Percentiles rank a stretch among this genome's conserved stretches.
phyloP scores from a whole-genome alignment of 2,329 filamentous ascomycete species.

The Graphilbum sp. region DNA sequence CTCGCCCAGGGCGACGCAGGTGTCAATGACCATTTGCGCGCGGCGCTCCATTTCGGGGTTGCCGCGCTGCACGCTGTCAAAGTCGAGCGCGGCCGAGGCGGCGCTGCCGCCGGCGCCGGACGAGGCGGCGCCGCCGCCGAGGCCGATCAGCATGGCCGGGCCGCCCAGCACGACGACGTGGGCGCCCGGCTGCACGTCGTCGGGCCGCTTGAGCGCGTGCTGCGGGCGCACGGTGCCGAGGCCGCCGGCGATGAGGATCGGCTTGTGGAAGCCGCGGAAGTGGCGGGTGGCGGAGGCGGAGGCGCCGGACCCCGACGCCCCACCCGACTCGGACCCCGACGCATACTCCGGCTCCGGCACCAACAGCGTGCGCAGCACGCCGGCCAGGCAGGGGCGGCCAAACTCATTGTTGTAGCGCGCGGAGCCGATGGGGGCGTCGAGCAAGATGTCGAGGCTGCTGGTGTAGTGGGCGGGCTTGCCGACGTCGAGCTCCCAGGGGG shows the following conservation, averaged over 20 bases:
- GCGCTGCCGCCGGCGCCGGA: constrained; percentile 66
- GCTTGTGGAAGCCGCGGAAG: constrained; percentile 88
- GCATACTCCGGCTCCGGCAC: constrained; percentile 40
- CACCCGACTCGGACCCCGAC: too few relatives aligned
- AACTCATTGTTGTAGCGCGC: constrained; percentile 98
- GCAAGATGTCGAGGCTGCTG: constrained; percentile 90
- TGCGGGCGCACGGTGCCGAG: constrained; percentile 83
- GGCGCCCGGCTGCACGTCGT: constrained; percentile 69
- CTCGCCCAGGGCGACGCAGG: constrained; percentile 68
- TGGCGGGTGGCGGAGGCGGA: constrained; percentile 24
- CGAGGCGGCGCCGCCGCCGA: constrained; percentile 88
- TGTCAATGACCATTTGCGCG: constrained; percentile 96
- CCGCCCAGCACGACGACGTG: constrained; percentile 87
- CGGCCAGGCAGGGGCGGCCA: constrained; percentile 71
- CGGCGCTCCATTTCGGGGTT: constrained; percentile 93
- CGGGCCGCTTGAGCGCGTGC: constrained; percentile 72
- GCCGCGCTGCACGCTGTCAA: constrained; percentile 90
- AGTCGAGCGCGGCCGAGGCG: constrained; percentile 82
- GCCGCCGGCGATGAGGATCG: constrained; percentile 95
- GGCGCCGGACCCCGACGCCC: too few relatives aligned
- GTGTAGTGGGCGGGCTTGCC: constrained; percentile 86
- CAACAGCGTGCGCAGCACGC: constrained; percentile 83
- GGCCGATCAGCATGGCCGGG: constrained; percentile 92
- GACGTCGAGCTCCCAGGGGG: constrained; percentile 83
- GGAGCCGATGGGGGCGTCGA: constrained; percentile 88